Conservation (phyloP, 805 yeast species). For the Sugiyamaella americana region DNA sequence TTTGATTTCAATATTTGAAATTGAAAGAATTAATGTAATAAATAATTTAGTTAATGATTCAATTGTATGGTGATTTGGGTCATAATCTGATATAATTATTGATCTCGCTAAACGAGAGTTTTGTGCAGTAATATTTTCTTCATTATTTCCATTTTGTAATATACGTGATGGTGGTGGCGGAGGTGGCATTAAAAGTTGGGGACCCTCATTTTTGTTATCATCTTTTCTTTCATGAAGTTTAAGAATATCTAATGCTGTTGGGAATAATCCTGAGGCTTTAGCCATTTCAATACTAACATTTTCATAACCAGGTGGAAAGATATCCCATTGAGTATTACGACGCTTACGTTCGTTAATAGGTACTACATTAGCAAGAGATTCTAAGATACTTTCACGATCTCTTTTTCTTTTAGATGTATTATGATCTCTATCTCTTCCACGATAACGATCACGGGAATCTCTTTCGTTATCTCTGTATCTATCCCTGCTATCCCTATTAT, state of each 20-base stretch:
- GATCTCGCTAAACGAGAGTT: not conserved
- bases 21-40: not conserved
- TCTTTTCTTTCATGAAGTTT: not conserved
- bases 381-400: slow-evolving; percentile 1
- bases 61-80: not conserved
- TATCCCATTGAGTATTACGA: slow-evolving; percentile 59
- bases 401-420: slow-evolving; percentile 8
- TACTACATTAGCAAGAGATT: slow-evolving; percentile 35
- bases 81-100: not conserved
- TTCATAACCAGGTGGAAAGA: slow-evolving; percentile 66
- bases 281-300: slow-evolving; percentile 69
- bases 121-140: not conserved
- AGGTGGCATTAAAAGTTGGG: not conserved
- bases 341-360: slow-evolving; percentile 50
- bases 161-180: not conserved
- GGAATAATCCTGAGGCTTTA: slow-evolving; percentile 71
- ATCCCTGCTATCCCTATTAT: slow-evolving; percentile 19
- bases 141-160: not conserved
- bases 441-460: slow-evolving; percentile 6
- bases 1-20: not conserved
- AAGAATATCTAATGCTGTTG: slow-evolving; percentile 30
- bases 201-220: not conserved
- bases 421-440: slow-evolving; percentile 13
- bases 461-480: slow-evolving; percentile 22
- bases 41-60: not conserved